Percentiles rank a stretch among this genome's conserved stretches.
phyloP scores from a whole-genome alignment of 768 basidiomycete genomes.

The Hygrophorus pudorinus region DNA sequence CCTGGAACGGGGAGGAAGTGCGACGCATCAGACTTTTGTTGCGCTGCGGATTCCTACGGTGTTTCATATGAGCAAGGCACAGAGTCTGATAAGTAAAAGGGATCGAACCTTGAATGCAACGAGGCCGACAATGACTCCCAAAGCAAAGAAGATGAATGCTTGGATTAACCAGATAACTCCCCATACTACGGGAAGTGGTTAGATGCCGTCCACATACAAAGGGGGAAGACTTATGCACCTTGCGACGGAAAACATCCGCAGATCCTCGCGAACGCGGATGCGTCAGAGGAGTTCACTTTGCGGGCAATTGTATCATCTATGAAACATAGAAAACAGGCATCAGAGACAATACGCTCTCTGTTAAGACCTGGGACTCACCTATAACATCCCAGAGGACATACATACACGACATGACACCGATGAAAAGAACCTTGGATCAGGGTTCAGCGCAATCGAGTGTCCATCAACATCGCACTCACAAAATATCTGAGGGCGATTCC shows the following conservation, averaged over 20 bases:
- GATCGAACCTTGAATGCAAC: conserved; percentile 69
- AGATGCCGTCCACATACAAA: neutral
- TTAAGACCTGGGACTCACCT: conserved; percentile 29
- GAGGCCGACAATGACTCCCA: conserved; percentile 69
- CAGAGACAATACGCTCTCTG: neutral
- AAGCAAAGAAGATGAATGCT: conserved; percentile 64
- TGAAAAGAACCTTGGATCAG: conserved; percentile 55
- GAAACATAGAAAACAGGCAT: neutral
- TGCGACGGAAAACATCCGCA: conserved; percentile 81
- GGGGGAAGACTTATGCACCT: conserved; percentile 30
- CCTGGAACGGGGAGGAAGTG: conserved; percentile 55
- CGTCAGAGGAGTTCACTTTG: conserved; percentile 83
- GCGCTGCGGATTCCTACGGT: conserved; percentile 45
- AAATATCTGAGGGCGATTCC: conserved; percentile 71
- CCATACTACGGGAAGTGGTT: conserved; percentile 47
- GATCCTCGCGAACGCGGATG: conserved; percentile 72
- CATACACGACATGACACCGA: conserved; percentile 81
- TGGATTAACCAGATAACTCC: conserved; percentile 81
- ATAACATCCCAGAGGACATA: conserved; percentile 86
- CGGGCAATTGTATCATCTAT: conserved; percentile 76
- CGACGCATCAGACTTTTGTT: conserved; percentile 40
- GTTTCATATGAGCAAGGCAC: neutral
- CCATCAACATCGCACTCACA: conserved; percentile 27
- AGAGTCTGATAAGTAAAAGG: neutral
- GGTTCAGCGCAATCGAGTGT: neutral